These are phyloP conservation scores for Colletotrichum lindemuthianum DNA, from an alignment of 2,329 filamentous ascomycete genomes.

Conservation along the genomic window DNA sequence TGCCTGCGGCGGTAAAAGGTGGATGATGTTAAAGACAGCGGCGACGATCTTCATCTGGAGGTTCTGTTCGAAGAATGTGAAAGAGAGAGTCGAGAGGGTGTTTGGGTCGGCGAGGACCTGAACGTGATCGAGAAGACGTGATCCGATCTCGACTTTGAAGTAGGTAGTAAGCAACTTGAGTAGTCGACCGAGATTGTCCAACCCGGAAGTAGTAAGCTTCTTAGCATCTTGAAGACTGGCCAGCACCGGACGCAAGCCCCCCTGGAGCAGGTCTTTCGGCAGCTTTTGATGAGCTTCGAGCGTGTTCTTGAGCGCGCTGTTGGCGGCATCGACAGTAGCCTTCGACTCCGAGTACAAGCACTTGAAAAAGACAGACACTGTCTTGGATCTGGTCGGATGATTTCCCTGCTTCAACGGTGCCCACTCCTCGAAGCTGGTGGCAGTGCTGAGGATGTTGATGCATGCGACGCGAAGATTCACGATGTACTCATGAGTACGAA, in stretches of 20 bases:
- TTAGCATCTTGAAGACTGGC: slow-evolving; percentile 96
- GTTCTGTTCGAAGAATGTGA: slow-evolving; percentile 93
- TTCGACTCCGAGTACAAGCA: slow-evolving; percentile 93
- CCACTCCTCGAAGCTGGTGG: slow-evolving; percentile 93
- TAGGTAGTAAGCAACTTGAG: slow-evolving; percentile 95
- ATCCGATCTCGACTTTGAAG: slow-evolving; percentile 98
- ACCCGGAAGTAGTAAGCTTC: slow-evolving; percentile 84
- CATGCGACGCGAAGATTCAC: slow-evolving; percentile 92
- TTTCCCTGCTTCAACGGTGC: slow-evolving; percentile 71
- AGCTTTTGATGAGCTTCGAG: slow-evolving; percentile 89
- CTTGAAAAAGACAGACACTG: slow-evolving; percentile 98
- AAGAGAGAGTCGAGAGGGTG: slow-evolving; percentile 88
- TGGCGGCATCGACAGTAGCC: slow-evolving; percentile 92
- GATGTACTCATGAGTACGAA: slow-evolving; percentile 94
- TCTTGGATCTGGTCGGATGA: slow-evolving; percentile 72
- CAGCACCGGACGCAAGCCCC: slow-evolving; percentile 92
- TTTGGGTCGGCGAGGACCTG: slow-evolving; percentile 86
- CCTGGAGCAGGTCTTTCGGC: slow-evolving; percentile 94
- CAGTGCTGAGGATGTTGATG: slow-evolving; percentile 90
- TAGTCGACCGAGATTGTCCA: slow-evolving; percentile 90
- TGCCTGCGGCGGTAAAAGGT: slow-evolving; percentile 90
- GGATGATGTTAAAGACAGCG: slow-evolving; percentile 96
- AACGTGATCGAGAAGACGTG: slow-evolving; percentile 92
- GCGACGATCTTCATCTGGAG: slow-evolving; percentile 93
- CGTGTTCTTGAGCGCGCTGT: slow-evolving; percentile 87